Evolutionary conservation across 805 yeast genomes (phyloP).

Genomic region (Jamesozyma jinghongensis): DNA sequence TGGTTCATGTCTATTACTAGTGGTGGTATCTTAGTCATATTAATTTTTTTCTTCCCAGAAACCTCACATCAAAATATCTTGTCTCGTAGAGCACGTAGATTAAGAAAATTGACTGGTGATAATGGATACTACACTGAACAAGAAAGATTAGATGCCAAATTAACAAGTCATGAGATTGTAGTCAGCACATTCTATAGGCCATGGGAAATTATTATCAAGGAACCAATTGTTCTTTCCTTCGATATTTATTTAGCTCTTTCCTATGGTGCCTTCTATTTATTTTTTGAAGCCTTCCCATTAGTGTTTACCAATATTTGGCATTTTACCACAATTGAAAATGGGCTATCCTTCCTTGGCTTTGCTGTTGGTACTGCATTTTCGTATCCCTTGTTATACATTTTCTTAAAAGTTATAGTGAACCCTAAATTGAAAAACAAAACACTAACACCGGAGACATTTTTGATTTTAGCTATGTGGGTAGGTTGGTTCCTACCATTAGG

Average conservation of each 20-base stretch:
- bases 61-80: constrained; percentile 39
- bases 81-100: constrained; percentile 36
- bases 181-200: constrained; percentile 40
- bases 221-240: constrained; percentile 49
- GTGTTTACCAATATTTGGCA: constrained; percentile 38
- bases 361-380: constrained; percentile 40
- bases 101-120: constrained; percentile 43
- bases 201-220: constrained; percentile 38
- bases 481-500: constrained; percentile 36
- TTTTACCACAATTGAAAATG: constrained; percentile 41
- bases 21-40: constrained; percentile 21
- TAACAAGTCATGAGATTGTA: constrained; percentile 15
- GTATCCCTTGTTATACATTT: constrained; percentile 22
- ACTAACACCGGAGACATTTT: constrained; percentile 35
- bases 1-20: constrained; percentile 40
- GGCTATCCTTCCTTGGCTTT: constrained; percentile 40
- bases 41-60: constrained; percentile 40
- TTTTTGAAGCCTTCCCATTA: constrained; percentile 56
- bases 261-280: constrained; percentile 46
- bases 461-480: constrained; percentile 37
- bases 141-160: constrained; percentile 28
- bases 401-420: constrained; percentile 22
- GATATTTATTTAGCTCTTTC: constrained; percentile 43
- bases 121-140: constrained; percentile 35
- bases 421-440: constrained; percentile 22